Evolutionary conservation across 164 flowering plant species (phyloP).

Genomic region (Houttuynia cordata): DNA sequence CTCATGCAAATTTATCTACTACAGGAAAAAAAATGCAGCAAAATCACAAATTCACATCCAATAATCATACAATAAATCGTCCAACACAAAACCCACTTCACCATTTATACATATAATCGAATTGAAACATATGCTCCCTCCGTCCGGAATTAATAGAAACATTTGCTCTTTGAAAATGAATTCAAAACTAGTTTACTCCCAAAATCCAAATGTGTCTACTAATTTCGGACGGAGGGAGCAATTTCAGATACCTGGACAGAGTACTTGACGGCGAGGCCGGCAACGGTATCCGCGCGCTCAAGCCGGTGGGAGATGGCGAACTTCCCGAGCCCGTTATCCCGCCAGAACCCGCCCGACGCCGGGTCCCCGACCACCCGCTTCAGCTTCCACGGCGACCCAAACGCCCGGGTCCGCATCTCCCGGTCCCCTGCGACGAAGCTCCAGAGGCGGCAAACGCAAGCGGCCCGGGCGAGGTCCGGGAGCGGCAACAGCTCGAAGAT

Average conservation of each 20-base stretch:
- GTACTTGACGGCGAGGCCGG: slow-evolving; percentile 86
- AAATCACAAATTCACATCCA: too few relatives aligned
- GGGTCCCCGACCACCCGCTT: slow-evolving; percentile 64
- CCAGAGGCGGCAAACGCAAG: slow-evolving; percentile 80
- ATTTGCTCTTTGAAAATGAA: too few relatives aligned
- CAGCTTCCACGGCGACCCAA: slow-evolving; percentile 64
- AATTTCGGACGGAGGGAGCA: too few relatives aligned
- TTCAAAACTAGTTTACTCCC: too few relatives aligned
- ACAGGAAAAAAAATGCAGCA: too few relatives aligned
- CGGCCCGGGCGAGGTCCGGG: slow-evolving; percentile 73
- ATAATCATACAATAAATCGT: too few relatives aligned
- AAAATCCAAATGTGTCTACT: too few relatives aligned
- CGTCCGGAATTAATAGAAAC: too few relatives aligned
- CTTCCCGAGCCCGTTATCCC: slow-evolving; percentile 47
- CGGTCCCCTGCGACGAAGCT: slow-evolving; percentile 47
- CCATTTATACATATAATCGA: too few relatives aligned
- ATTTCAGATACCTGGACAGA: slow-evolving; percentile 79
- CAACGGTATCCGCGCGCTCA: slow-evolving; percentile 50
- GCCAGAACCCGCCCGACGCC: slow-evolving; percentile 65
- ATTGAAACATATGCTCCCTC: too few relatives aligned
- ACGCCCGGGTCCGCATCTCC: slow-evolving; percentile 43
- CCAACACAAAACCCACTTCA: too few relatives aligned
- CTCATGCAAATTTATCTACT: too few relatives aligned
- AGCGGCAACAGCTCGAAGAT: slow-evolving; percentile 53
- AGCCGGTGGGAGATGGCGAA: slow-evolving; percentile 78